These are phyloP conservation scores for Trichoderma atroviride DNA, from an alignment of 2,329 filamentous ascomycete genomes.

Conservation along the genomic window DNA sequence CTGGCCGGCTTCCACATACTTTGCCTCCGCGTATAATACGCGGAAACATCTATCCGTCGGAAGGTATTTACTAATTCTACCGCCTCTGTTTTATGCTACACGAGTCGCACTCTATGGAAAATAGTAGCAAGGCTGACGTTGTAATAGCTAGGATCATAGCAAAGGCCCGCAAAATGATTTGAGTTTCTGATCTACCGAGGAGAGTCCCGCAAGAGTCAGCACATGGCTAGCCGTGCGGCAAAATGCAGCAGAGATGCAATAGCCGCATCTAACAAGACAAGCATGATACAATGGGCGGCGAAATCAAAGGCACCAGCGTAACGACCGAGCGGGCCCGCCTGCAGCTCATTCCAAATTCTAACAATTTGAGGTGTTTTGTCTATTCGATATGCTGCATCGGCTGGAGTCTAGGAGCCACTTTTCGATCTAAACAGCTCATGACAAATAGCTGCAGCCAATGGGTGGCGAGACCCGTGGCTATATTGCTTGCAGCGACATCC, in stretches of 20 bases:
- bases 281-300: background rate
- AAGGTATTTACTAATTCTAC: background rate
- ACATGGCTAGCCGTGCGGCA: background rate
- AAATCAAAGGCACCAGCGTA: background rate
- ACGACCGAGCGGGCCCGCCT: conserved; percentile 2
- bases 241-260: background rate
- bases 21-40: background rate
- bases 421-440: background rate
- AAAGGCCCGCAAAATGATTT: conserved; percentile 21
- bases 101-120: background rate
- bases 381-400: background rate
- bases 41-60: background rate
- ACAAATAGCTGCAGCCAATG: conserved; percentile 22
- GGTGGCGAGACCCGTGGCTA: background rate
- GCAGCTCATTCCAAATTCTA: conserved; percentile 27
- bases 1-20: background rate
- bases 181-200: conserved; percentile 10
- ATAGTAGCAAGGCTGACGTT: conserved; percentile 1
- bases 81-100: background rate
- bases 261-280: background rate
- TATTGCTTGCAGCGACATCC: background rate
- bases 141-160: conserved; percentile 1
- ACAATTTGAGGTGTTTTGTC: background rate
- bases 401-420: background rate
- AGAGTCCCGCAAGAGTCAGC: background rate